Base-by-base conservation (phyloP, 164 flowering plant genomes). In the Sextonia rubra region DNA sequence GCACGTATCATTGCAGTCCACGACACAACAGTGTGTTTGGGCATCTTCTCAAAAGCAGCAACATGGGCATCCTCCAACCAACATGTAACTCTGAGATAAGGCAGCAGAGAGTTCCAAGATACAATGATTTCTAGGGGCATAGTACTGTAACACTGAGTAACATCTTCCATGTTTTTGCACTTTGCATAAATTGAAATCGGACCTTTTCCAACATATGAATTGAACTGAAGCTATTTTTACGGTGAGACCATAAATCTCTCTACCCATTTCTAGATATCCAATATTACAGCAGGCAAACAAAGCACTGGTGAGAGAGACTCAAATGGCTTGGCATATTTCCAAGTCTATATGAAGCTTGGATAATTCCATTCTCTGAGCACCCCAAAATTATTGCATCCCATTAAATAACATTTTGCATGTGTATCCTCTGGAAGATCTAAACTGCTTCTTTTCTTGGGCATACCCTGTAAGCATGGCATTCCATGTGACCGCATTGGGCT, bases 1-100 rank as follows among this genome's bases (percentile, higher is more conserved):
- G 82, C 83, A 60, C 85, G 82, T 68, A 85, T 82, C 68, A 85
- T 85, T 60, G 85, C 74, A 20, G 85, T 83, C 86, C 88, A 85
- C 68, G 86, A 81, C 44, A 80, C 86, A 62, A 78, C 76, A 71
- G 83, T 83, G 64, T 81, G 75, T 64, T 73, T 32, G 11, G 85
- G 82, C 88, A 83, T 83, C 71, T 71, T 75, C 12, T 80, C 81
- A 67, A 85, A 85, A 68, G 64, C 44, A 68, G 64, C 44, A n/a
- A 23, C 66, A 55, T 71, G 78, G 17, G 85, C 87, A 73, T 82
- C 83, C 48, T 72, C 79, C 79, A 84, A 70, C 79, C 79, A 84
- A 70, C 83, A 80, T 69, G 71, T 72, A 18, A 76, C 82, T 80
- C 47, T 75, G 77, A 27, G 81, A 80, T 47, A 80, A 67, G 18